Conservation (phyloP, 805 yeast species). For the Ogataea nakhonphanomensis region DNA sequence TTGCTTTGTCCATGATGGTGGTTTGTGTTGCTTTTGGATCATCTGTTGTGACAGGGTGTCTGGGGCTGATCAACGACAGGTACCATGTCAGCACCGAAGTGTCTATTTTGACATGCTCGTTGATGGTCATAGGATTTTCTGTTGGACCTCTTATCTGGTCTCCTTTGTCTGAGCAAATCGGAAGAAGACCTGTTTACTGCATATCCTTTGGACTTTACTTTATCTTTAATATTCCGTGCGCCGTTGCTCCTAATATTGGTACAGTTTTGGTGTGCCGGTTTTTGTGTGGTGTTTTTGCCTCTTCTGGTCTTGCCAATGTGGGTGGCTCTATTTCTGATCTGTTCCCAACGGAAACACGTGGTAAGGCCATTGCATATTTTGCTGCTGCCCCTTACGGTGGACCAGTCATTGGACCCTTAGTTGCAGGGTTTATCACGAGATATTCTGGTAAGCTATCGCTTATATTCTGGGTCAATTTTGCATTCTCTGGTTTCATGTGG, state of each 20-base stretch:
- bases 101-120: constrained; percentile 71
- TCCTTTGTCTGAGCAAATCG: constrained; percentile 80
- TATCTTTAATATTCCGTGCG: constrained; percentile 84
- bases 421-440: constrained; percentile 79
- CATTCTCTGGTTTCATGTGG: constrained; percentile 85
- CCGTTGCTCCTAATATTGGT: constrained; percentile 77
- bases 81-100: constrained; percentile 75
- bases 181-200: constrained; percentile 80
- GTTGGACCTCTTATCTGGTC: constrained; percentile 90
- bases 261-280: constrained; percentile 79
- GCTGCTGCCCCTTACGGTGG: constrained; percentile 93
- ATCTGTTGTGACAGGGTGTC: constrained; percentile 84
- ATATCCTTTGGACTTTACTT: constrained; percentile 71
- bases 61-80: constrained; percentile 60
- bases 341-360: constrained; percentile 78
- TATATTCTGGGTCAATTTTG: constrained; percentile 89
- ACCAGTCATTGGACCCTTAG: constrained; percentile 85
- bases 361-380: constrained; percentile 85
- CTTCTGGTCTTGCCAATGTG: constrained; percentile 80
- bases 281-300: constrained; percentile 80
- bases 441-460: constrained; percentile 66
- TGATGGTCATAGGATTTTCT: constrained; percentile 87
- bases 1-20: constrained; percentile 65
- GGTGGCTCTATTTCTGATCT: constrained; percentile 92
- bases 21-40: constrained; percentile 93